These are phyloP conservation scores for Oxyria digyna DNA, from an alignment of 148 eudicot species.

Conservation along the genomic window DNA sequence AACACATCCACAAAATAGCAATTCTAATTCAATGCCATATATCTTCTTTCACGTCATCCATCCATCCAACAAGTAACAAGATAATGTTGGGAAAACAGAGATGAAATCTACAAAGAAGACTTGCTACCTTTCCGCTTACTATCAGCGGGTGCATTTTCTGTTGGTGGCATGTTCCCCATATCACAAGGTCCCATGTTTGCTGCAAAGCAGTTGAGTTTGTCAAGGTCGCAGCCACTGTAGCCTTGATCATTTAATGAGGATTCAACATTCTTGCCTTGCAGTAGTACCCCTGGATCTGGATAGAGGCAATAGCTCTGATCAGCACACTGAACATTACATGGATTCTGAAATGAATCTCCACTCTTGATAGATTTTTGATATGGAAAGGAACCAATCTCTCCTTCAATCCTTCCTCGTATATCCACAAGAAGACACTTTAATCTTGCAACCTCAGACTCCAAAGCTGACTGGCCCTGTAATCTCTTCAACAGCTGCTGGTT, in stretches of 20 bases:
- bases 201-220: conserved; percentile 40
- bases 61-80: not conserved
- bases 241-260: conserved; percentile 23
- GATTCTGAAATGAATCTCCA: conserved; percentile 18
- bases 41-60: not conserved
- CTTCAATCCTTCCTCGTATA: conserved; percentile 66
- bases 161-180: conserved; percentile 15
- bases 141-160: conserved; percentile 16
- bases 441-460: conserved; percentile 60
- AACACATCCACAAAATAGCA: not conserved
- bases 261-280: conserved; percentile 20
- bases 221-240: conserved; percentile 36
- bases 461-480: conserved; percentile 40
- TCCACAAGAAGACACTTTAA: conserved; percentile 77
- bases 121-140: conserved; percentile 41
- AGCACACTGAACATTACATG: conserved; percentile 40
- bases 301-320: conserved; percentile 44
- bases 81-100: not conserved
- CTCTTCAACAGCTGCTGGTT: conserved; percentile 56
- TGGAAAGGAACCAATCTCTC: conserved; percentile 64
- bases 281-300: conserved; percentile 27
- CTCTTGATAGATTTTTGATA: conserved; percentile 28
- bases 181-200: conserved; percentile 39
- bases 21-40: not conserved
- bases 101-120: not conserved